Conservation (phyloP, 2,329 filamentous ascomycete genomes). For the Colletotrichum higginsianum region DNA sequence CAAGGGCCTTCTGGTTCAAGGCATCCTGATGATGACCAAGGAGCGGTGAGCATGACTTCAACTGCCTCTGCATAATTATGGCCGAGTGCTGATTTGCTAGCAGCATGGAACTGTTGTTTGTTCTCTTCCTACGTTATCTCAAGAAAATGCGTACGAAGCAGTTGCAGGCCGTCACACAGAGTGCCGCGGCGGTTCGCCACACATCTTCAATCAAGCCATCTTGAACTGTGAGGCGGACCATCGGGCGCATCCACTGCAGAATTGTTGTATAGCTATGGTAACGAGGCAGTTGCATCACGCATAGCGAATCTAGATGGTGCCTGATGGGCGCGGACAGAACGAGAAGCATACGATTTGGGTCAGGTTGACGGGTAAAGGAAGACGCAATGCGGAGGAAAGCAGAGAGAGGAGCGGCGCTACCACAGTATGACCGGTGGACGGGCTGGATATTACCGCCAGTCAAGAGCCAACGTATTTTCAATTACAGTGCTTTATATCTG, state of each 20-base stretch:
- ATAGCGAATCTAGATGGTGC: not conserved
- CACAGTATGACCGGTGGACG: too few species aligned
- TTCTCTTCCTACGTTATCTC: conserved; percentile 88
- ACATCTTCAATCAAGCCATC: conserved; percentile 24
- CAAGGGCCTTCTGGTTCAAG: conserved; percentile 94
- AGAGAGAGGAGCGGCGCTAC: not conserved
- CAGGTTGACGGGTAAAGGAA: not conserved
- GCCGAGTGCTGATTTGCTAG: conserved; percentile 58
- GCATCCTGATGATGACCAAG: conserved; percentile 99
- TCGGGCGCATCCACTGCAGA: not conserved
- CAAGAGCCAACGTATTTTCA: not conserved
- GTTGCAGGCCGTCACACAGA: conserved; percentile 75
- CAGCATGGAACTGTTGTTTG: conserved; percentile 85
- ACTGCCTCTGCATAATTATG: not conserved
- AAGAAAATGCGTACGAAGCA: conserved; percentile 78
- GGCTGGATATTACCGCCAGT: not conserved
- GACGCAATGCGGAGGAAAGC: not conserved
- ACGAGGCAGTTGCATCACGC: not conserved
- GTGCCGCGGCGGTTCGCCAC: conserved; percentile 65
- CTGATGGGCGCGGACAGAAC: not conserved
- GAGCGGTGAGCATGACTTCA: conserved; percentile 75
- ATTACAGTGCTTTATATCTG: not conserved
- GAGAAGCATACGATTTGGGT: not conserved
- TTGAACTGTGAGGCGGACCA: not conserved
- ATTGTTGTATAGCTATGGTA: not conserved